Percentiles rank a stretch among this genome's conserved stretches.
These are phyloP conservation scores for Peribolospora kevripleyi DNA, from an alignment of 768 basidiomycete species.

Conservation along the genomic window DNA sequence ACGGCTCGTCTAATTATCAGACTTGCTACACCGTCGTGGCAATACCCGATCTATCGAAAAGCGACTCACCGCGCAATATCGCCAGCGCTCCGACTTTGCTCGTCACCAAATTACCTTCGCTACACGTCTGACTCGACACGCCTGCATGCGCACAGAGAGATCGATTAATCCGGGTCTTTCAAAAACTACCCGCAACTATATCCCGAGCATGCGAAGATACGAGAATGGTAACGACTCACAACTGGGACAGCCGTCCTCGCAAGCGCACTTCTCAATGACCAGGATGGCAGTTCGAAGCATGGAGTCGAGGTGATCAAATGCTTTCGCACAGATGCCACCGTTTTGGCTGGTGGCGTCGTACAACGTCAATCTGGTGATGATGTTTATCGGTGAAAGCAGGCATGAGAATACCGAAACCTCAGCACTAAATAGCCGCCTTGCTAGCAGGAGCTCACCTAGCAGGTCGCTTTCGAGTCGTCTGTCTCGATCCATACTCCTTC, in stretches of 20 bases:
- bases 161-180: too few relatives aligned
- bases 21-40: too few relatives aligned
- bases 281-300: slow-evolving; percentile 36
- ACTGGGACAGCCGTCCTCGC: slow-evolving; percentile 40
- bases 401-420: neutral
- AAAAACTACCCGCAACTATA: too few relatives aligned
- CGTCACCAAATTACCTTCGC: too few relatives aligned
- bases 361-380: slow-evolving; percentile 39
- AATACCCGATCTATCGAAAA: too few relatives aligned
- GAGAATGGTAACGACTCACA: slow-evolving; percentile 26
- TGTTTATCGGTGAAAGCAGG: neutral
- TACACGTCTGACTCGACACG: too few relatives aligned
- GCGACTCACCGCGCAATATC: too few relatives aligned
- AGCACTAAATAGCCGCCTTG: neutral
- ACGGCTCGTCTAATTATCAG: too few relatives aligned
- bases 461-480: slow-evolving; percentile 39
- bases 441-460: slow-evolving; percentile 28
- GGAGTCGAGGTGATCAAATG: slow-evolving; percentile 47
- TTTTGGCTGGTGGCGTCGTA: slow-evolving; percentile 46
- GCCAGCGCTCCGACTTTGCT: too few relatives aligned
- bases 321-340: slow-evolving; percentile 50
- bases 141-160: too few relatives aligned
- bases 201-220: too few relatives aligned
- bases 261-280: slow-evolving; percentile 36
- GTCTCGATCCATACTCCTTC: slow-evolving; percentile 38